These are phyloP conservation scores for Tardiomyces digboiensis DNA, from an alignment of 1,139 yeast species.

Conservation along the genomic window DNA sequence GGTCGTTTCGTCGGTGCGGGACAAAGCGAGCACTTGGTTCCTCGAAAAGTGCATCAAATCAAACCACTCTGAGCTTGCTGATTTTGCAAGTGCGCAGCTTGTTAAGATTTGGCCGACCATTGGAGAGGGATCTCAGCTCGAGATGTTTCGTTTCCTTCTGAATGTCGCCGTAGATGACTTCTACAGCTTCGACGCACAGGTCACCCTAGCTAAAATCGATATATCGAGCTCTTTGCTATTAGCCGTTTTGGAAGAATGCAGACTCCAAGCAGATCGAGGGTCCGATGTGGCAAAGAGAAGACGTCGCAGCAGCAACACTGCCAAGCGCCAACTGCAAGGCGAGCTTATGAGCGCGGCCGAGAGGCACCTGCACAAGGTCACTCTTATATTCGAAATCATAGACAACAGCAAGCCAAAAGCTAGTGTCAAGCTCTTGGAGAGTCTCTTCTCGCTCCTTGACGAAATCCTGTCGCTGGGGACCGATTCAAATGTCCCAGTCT, in stretches of 20 bases:
- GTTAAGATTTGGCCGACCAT: slow-evolving; percentile 43
- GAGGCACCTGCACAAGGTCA: slow-evolving; percentile 64
- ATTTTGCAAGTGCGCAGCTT: slow-evolving; percentile 42
- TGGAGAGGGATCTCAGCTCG: slow-evolving; percentile 48
- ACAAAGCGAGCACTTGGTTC: slow-evolving; percentile 47
- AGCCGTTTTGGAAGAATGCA: slow-evolving; percentile 40
- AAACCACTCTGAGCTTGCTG: slow-evolving; percentile 42
- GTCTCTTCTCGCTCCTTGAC: slow-evolving; percentile 57
- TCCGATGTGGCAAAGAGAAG: slow-evolving; percentile 33
- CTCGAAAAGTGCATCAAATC: slow-evolving; percentile 40
- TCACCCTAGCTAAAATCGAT: slow-evolving; percentile 39
- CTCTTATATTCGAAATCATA: slow-evolving; percentile 70
- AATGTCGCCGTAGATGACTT: slow-evolving; percentile 41
- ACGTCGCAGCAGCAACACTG: slow-evolving; percentile 72
- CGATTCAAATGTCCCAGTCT: slow-evolving; percentile 85
- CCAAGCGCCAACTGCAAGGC: slow-evolving; percentile 66
- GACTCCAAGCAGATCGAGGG: slow-evolving; percentile 19
- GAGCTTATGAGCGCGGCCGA: slow-evolving; percentile 69
- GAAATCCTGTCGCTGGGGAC: slow-evolving; percentile 84
- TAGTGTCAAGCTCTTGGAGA: slow-evolving; percentile 33
- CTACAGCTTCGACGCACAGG: slow-evolving; percentile 46
- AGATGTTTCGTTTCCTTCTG: slow-evolving; percentile 48
- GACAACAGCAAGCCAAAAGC: slow-evolving; percentile 39
- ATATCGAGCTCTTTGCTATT: slow-evolving; percentile 40
- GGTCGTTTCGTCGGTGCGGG: slow-evolving; percentile 8